Base-by-base conservation (phyloP, 163 green algal species). In the Volvox carteri region DNA sequence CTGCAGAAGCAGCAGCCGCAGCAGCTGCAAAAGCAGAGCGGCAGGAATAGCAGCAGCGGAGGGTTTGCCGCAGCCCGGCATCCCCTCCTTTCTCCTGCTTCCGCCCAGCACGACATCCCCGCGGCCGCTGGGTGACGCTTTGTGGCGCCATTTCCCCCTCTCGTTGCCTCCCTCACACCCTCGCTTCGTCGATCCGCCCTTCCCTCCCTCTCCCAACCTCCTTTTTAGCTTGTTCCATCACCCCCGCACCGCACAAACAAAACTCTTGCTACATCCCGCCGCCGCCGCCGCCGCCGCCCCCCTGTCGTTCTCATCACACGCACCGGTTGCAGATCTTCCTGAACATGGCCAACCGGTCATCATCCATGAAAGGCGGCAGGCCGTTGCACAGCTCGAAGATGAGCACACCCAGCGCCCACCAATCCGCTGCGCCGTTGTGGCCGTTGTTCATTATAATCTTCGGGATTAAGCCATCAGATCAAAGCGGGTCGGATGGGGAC, bases 301-400 rank as follows among this genome's bases (percentile, higher is more conserved):
- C 19, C 58, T n/a, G n/a, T n/a, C n/a, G n/a, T n/a, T n/a, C n/a
- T n/a, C n/a, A n/a, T n/a, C n/a, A n/a, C n/a, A n/a, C 65, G 9
- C 65, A 75, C 65, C 65, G 65, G 30, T 46, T 75, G 80, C 94
- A 96, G 88, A 99, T 98, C 90, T 97, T 97, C 50, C 95, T 92
- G 93, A 99, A 99, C 94, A 99, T 99, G 67, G 92, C 87, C 70
- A 98, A 92, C 23, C 94, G 90, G 85, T 98, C 96, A 39, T 97
- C 93, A 46, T 97, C 92, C 67, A 95, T 94, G 90, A 99, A 99
- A 25, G 98, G 98, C 19, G 97, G 96, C 44, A 92, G 86, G 7
- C 98, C 97, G 1, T 95, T 97, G 25, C 97, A 91, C 91, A 99
- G 92, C 93, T 98, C 96, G 87, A 93, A 97, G 18, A 96, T 92